These are phyloP conservation scores for Blastobotrys malaysiensis DNA, from an alignment of 1,139 yeast genomes.

Conservation along the genomic window DNA sequence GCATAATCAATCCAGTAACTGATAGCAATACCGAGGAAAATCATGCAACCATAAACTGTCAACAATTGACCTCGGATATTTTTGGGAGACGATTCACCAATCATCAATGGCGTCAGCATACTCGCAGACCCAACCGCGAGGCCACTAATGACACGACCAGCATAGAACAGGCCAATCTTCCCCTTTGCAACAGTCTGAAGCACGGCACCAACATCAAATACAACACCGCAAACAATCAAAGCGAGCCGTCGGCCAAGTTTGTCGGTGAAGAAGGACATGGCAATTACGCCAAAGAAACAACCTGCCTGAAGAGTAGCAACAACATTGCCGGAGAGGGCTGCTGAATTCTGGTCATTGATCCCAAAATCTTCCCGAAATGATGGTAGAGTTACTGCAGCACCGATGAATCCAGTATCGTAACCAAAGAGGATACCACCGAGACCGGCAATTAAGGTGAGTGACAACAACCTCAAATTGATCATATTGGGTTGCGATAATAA, in stretches of 20 bases:
- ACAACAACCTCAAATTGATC: conserved; percentile 24
- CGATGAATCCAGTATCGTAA: conserved; percentile 45
- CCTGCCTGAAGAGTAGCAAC: conserved; percentile 44
- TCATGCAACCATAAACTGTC: conserved; percentile 52
- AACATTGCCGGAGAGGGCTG: conserved; percentile 28
- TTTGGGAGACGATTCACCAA: conserved; percentile 56
- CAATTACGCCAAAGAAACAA: conserved; percentile 42
- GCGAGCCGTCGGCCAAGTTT: conserved; percentile 37
- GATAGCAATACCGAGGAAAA: conserved; percentile 50
- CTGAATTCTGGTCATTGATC: conserved; percentile 20
- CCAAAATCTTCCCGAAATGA: conserved; percentile 40
- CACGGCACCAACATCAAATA: conserved; percentile 51
- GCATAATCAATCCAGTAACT: conserved; percentile 32
- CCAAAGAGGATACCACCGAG: conserved; percentile 41
- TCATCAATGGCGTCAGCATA: conserved; percentile 58
- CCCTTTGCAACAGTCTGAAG: conserved; percentile 40
- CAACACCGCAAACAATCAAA: conserved; percentile 34
- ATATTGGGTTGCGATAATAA: background rate
- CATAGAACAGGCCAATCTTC: conserved; percentile 18
- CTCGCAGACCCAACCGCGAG: conserved; percentile 61
- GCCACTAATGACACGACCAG: conserved; percentile 57
- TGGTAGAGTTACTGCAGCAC: conserved; percentile 38
- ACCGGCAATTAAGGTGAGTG: conserved; percentile 35
- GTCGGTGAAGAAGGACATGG: conserved; percentile 38
- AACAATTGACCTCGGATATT: conserved; percentile 52